Conservation (phyloP, 495 filamentous ascomycete species). For the Trichoderma orchidacearum region DNA sequence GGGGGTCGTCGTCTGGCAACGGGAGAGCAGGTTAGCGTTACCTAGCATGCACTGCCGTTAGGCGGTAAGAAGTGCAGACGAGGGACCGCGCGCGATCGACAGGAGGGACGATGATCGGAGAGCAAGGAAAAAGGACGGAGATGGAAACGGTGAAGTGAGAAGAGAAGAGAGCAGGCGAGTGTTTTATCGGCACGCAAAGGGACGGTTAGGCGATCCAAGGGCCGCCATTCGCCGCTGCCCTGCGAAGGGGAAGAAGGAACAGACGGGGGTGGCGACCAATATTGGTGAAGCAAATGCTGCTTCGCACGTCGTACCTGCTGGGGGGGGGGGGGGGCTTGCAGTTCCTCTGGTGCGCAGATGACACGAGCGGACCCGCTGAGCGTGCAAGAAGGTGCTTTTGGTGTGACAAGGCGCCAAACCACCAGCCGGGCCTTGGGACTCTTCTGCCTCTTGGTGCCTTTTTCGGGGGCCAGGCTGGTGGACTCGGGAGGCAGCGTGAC, state of each 20-base stretch:
- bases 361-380: slow-evolving; percentile 1
- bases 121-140: background rate
- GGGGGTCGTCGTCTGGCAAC: too few species aligned
- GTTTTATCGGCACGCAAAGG: background rate
- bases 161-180: background rate
- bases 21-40: background rate
- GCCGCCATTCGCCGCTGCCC: background rate
- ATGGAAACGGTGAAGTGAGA: background rate
- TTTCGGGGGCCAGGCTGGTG: background rate
- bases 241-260: background rate
- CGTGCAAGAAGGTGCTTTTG: background rate
- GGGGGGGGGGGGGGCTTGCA: too few species aligned
- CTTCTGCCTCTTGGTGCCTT: background rate
- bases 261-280: background rate
- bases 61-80: background rate
- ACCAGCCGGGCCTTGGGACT: too few species aligned
- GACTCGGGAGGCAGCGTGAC: background rate
- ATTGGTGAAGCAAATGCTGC: background rate
- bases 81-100: background rate
- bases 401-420: slow-evolving; percentile 1
- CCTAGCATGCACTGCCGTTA: background rate
- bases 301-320: background rate
- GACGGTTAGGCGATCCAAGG: background rate
- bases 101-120: background rate
- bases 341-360: background rate